phyloP scores from a whole-genome alignment of 2,329 filamentous ascomycete genomes.

The Colletotrichum eleusines region DNA sequence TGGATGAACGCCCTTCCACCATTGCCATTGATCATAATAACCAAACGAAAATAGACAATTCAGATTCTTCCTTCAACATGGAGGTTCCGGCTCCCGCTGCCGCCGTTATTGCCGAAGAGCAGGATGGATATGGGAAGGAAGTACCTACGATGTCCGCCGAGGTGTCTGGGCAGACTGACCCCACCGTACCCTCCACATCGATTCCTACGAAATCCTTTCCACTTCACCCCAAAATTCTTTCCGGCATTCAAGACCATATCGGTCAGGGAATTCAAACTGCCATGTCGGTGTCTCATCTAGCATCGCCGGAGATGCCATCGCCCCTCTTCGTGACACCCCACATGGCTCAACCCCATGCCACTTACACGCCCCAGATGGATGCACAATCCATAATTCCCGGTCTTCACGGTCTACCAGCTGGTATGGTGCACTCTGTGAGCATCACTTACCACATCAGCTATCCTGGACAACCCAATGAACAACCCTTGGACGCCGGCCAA shows the following conservation, averaged over 20 bases:
- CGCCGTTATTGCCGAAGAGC: not conserved
- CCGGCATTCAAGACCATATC: not conserved
- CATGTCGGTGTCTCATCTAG: conserved; percentile 3
- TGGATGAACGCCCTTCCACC: not conserved
- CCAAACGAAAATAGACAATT: not conserved
- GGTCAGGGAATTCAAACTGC: not conserved
- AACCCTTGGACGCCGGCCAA: not conserved
- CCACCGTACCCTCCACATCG: not conserved
- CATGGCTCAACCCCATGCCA: not conserved
- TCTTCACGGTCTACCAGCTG: conserved; percentile 1
- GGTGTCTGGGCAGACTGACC: not conserved
- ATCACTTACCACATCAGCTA: conserved; percentile 36
- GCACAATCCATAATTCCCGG: conserved; percentile 5
- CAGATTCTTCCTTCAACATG: not conserved
- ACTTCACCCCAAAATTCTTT: not conserved
- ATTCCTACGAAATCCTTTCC: not conserved
- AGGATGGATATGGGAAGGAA: not conserved
- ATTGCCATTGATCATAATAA: not conserved
- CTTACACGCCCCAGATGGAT: conserved; percentile 3
- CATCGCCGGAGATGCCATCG: not conserved
- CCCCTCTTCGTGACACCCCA: not conserved
- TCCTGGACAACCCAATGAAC: not conserved
- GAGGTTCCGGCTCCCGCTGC: not conserved
- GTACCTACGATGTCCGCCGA: not conserved
- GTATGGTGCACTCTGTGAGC: conserved; percentile 16